These are phyloP conservation scores for Komagataella pastoris DNA, from an alignment of 805 yeast species.

Conservation along the genomic window DNA sequence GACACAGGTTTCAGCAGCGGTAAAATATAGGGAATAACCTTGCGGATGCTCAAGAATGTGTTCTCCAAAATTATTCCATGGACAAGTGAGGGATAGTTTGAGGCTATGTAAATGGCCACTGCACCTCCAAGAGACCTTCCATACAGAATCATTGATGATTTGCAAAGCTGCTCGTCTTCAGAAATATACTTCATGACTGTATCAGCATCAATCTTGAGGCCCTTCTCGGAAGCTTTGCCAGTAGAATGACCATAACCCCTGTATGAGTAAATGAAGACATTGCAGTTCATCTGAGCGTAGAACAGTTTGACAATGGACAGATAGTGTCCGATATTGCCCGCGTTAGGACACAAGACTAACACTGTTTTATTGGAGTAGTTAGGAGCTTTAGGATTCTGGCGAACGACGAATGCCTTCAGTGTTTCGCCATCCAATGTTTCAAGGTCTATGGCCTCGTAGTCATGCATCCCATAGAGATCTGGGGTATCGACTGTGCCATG, in stretches of 20 bases:
- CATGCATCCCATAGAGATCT: constrained; percentile 44
- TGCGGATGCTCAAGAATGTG: constrained; percentile 66
- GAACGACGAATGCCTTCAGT: constrained; percentile 50
- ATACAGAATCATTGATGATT: constrained; percentile 50
- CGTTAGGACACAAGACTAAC: constrained; percentile 77
- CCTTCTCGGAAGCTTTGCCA: constrained; percentile 65
- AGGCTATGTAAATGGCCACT: constrained; percentile 72
- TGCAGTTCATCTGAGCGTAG: constrained; percentile 47
- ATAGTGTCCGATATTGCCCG: constrained; percentile 90
- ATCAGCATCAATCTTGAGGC: constrained; percentile 74
- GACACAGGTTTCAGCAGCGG: constrained; percentile 49
- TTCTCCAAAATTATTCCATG: constrained; percentile 72
- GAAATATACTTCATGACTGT: constrained; percentile 48
- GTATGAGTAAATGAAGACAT: constrained; percentile 77
- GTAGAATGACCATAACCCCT: constrained; percentile 82
- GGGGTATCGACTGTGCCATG: constrained; percentile 68
- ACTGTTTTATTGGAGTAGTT: constrained; percentile 51
- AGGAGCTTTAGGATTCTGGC: constrained; percentile 27
- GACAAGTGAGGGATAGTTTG: constrained; percentile 34
- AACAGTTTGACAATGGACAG: constrained; percentile 69
- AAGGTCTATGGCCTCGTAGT: constrained; percentile 44
- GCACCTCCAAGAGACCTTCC: constrained; percentile 96
- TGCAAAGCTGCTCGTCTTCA: constrained; percentile 35
- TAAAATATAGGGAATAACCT: constrained; percentile 61
- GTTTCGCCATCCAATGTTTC: constrained; percentile 58